Percentiles rank a stretch among this genome's conserved stretches.
These are phyloP conservation scores for Penicillium sp. DNA, from an alignment of 2,329 filamentous ascomycete species.

Conservation along the genomic window DNA sequence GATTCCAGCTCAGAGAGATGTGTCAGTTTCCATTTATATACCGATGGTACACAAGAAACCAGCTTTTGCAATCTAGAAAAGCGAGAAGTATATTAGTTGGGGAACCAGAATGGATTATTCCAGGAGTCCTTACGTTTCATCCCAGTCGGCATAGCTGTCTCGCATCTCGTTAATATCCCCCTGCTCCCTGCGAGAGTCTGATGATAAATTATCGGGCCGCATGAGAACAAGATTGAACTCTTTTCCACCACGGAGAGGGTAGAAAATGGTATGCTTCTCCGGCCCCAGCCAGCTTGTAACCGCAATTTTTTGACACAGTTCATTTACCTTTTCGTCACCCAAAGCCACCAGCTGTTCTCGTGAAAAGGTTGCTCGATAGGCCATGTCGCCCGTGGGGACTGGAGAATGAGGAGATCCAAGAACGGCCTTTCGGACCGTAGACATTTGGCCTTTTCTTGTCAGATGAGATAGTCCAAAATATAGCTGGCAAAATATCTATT, in stretches of 20 bases:
- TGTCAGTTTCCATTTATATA: constrained; percentile 67
- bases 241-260: constrained; percentile 56
- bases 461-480: not conserved
- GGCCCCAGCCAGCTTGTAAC: constrained; percentile 64
- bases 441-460: constrained; percentile 16
- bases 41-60: constrained; percentile 51
- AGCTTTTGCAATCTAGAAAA: constrained; percentile 27
- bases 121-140: constrained; percentile 42
- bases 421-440: constrained; percentile 9
- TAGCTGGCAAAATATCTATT: not conserved
- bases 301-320: constrained; percentile 50
- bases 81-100: not conserved
- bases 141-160: constrained; percentile 58
- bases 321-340: constrained; percentile 17
- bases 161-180: constrained; percentile 61
- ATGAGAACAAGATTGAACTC: constrained; percentile 65
- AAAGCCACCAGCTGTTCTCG: constrained; percentile 51
- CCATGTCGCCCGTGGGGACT: constrained; percentile 59
- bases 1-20: constrained; percentile 41
- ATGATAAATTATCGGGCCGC: constrained; percentile 53
- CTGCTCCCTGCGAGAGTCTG: constrained; percentile 28
- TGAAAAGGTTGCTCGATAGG: constrained; percentile 55
- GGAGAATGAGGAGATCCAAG: constrained; percentile 47
- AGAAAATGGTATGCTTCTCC: constrained; percentile 59
- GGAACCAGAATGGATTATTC: not conserved